Evolutionary conservation across 495 filamentous ascomycete species (phyloP), one percentile per base, ranked within the genome.

Genomic region (Trichocladium uniseriatum): DNA sequence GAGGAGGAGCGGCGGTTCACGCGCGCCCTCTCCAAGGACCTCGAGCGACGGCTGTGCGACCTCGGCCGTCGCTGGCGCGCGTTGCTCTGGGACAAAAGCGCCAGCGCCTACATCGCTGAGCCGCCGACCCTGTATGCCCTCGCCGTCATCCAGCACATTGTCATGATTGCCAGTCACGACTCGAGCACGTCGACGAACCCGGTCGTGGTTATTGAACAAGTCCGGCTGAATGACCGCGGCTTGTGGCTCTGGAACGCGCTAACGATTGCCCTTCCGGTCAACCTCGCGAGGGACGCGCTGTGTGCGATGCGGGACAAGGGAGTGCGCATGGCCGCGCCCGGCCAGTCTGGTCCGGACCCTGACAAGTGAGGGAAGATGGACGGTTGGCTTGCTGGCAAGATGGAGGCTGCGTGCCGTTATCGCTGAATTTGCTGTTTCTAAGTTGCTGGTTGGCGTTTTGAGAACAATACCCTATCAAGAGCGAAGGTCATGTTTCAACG

Each of bases 241-340:
- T 45, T 51, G 37, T 66, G 61, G 61, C 53, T 64, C 4, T 66
- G 63, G 63, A 64, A 66, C 20, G 59, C 63, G 5, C 24, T 66
- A 28, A 58, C 61, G 10, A 31, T 66, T 22, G 63, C 63, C 4
- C 53, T 66, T 11, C 56, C 61, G 3, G 45, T 64, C 38, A 56
- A 60, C 38, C 44, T 62, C 38, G 53, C 48, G 13, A 28, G 58
- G 20, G 58, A 59, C 18, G 41, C 42, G 35, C 16, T 65, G 13
- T 24, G 38, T 29, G n/a, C 32, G n/a, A 21, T 55, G 36, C 29
- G 53, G 45, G 24, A 49, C 15, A 29, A 38, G 10, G 47, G 49
- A 6, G 10, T 45, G 19, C 9, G 53, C 34, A 22, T 27, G 6
- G 15, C 21, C 5, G 20, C 19, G 6, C 6, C 35, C 4, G 2